phyloP scores from a whole-genome alignment of 208 protist species.

The Endotrypanum monterogeii region DNA sequence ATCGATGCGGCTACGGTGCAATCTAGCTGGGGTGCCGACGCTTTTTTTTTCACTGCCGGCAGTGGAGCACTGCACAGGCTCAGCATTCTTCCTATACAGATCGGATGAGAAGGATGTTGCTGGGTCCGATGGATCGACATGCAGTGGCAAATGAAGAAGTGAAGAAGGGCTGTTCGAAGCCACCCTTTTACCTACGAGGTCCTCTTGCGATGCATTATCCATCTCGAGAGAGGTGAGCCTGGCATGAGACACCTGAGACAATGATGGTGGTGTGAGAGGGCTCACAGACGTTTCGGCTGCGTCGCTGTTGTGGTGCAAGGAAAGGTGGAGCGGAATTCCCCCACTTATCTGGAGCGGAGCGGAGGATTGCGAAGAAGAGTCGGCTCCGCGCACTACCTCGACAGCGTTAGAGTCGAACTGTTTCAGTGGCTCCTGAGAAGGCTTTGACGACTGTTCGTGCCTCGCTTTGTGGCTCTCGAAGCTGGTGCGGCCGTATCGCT shows the following conservation, averaged over 20 bases:
- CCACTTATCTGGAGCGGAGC: background rate
- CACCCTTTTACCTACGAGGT: background rate
- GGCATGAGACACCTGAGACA: conserved; percentile 19
- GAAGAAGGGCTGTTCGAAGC: background rate
- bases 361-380: background rate
- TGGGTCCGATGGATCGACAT: background rate
- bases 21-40: background rate
- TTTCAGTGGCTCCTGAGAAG: conserved; percentile 10
- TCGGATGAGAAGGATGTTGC: no score
- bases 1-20: background rate
- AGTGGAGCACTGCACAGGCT: background rate
- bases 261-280: conserved; percentile 21
- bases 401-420: conserved; percentile 17
- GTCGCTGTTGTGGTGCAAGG: background rate
- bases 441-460: conserved; percentile 9
- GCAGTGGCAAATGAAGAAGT: background rate
- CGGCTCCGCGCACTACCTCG: background rate
- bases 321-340: background rate
- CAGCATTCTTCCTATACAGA: background rate
- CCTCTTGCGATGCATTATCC: background rate
- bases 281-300: conserved; percentile 17
- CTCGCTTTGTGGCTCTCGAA: conserved; percentile 17
- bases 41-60: conserved; percentile 1
- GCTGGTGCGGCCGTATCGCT: conserved; percentile 23
- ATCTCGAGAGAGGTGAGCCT: background rate